Evolutionary conservation across 2,329 filamentous ascomycete genomes (phyloP), one percentile per base, ranked within the genome.

Genomic region (Lomentospora prolificans): DNA sequence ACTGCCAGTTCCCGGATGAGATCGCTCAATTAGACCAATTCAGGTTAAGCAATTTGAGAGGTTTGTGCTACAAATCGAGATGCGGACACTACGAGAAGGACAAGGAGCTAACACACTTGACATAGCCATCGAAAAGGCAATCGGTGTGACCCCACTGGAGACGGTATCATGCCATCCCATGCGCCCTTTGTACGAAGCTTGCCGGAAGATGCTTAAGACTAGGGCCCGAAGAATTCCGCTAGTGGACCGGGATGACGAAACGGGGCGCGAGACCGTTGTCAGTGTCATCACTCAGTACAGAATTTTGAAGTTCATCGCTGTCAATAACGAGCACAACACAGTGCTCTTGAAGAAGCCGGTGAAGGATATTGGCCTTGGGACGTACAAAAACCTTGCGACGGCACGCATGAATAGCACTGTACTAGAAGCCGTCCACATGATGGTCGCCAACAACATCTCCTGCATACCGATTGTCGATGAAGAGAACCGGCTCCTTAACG

Each of bases 251-350:
- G 94, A 99, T 66, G 91, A 95, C 66, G 94, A 99, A 71, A 99
- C 94, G 2, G 85, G 88, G 57, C 82, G 90, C 60, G 85, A 94
- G 66, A 94, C 92, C 73, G 90, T 99, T 17, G 89, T 99, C 59
- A 96, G 90, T 64, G 94, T 99, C 59, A 88, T 99, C 58, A 99
- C 94, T 0, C 94, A 99, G 70, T 99, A 99, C 71, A 87, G 95
- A 57, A 97, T 99, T 63, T 81, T 99, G 61, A 99, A 99, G 69
- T 99, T 99, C 69, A 95, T 99, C 59, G 91, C 94, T 9, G 92
- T 99, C 70, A 99, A 99, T 70, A 82, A 81, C 63, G 82, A 85
- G 64, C 84, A 86, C 63, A 88, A 95, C 67, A 96, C 92, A 3
- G 86, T 95, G 63, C 81, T 90, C 66, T 74, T 99, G 59, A 89